Evolutionary conservation across 176 grass and related monocot species (phyloP).

Genomic region (Aegilops speltoides): DNA sequence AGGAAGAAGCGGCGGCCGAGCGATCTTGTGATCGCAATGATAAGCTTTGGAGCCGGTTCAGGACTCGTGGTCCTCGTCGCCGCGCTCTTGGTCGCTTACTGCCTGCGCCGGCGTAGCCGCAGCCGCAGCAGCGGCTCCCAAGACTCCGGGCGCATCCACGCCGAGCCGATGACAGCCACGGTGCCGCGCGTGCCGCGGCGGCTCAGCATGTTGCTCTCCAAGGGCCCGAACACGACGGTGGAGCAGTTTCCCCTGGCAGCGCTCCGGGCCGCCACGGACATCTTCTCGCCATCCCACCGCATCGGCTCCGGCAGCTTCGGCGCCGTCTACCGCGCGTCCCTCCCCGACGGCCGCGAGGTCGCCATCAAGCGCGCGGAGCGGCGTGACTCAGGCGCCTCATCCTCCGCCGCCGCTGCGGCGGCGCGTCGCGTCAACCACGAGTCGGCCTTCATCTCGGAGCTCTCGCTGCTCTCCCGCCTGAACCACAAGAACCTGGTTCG

Average conservation of each 20-base stretch:
- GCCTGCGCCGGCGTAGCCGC: conserved; percentile 11
- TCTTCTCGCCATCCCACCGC: conserved; percentile 56
- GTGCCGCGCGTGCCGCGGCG: conserved; percentile 46
- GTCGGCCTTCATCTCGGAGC: conserved; percentile 69
- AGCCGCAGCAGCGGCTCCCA: background rate
- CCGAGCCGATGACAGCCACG: conserved; percentile 1
- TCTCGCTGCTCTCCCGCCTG: conserved; percentile 77
- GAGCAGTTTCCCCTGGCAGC: conserved; percentile 71
- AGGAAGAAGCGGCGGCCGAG: conserved; percentile 13
- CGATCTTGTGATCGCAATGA: conserved; percentile 24
- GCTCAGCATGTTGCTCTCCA: conserved; percentile 58
- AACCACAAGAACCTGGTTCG: conserved; percentile 97
- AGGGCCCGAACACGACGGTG: conserved; percentile 78
- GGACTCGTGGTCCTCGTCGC: conserved; percentile 12
- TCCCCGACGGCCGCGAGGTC: conserved; percentile 72
- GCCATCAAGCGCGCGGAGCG: conserved; percentile 86
- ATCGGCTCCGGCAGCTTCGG: conserved; percentile 94
- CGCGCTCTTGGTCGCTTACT: background rate
- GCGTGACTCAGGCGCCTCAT: background rate
- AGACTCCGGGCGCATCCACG: conserved; percentile 58
- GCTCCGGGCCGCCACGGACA: conserved; percentile 51
- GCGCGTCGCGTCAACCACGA: conserved; percentile 43
- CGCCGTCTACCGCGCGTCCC: conserved; percentile 65
- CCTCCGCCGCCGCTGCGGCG: conserved; percentile 7
- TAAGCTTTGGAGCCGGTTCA: conserved; percentile 36